Base-by-base conservation (phyloP, 305 asterid genomes). In the Solanum hybrid region DNA sequence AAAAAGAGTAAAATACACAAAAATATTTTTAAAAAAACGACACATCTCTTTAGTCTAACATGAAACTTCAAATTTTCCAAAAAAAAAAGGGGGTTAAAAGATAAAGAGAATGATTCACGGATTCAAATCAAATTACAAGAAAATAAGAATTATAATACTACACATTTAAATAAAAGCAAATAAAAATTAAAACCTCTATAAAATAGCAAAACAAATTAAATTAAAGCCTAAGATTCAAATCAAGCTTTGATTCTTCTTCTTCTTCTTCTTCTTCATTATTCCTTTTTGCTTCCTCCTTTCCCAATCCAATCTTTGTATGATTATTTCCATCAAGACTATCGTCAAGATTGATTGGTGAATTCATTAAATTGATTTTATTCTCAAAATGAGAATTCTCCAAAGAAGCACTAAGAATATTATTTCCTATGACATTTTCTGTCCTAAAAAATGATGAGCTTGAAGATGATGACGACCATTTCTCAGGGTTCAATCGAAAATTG, bases 171-270 rank as follows among this genome's bases (percentile, higher is more conserved):
- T 78, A 78, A 78, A 78, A 78, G 29, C 36, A 56, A 56, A 56
- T 17, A 60, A 60, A 56, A 60, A 60, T 60, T 7, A 81, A 80
- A 81, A 80, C 32, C 86, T 38, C 12, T 51, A 40, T 14, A 22
- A 42, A 38, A 42, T 15, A 40, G 13, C 64, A 29, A 72, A 27
- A 9, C 71, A 60, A 81, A 81, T 27, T 38, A 11, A 87, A 87
- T 91, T 86, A 95, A 72, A 95, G 95, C 94, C 90, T 95, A 4
- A 95, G 94, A 89, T 91, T 90, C 92, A 95, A 91, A 94, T 95
- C 96, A 72, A 95, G 92, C 27, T 93, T 94, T 0, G 94, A 82
- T 40, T 26, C 86, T 42, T 89, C 92, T 29, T 29, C 31, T 29
- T 29, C 31, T 40, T 26, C 86, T 42, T 89, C 92, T 29, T 29